Base-by-base conservation (phyloP, 495 filamentous ascomycete species). In the Stereocaulon alpinum region DNA sequence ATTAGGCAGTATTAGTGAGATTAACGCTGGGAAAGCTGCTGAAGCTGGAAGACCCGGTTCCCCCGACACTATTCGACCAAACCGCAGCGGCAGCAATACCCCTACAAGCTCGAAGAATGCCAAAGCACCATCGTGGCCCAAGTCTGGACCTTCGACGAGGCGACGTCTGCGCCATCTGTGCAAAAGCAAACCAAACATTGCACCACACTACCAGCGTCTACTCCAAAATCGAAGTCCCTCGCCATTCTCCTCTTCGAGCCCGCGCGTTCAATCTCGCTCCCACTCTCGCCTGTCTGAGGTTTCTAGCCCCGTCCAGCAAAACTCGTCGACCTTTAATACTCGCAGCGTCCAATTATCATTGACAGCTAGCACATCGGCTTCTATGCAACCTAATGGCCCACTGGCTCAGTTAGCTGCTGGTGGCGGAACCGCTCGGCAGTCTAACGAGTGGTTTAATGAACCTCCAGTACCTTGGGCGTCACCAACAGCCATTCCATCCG, bases 281-380 rank as follows among this genome's bases (percentile, higher is more conserved):
- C 63, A 68, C 20, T 66, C 71, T 53, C 63, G 65, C 18, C 65
- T 71, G 22, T 58, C 64, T 10, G 58, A 57, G 66, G 65, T 55
- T 57, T 56, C 63, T 53, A 53, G 65, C 51, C 41, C 59, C 67
- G 40, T 67, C 22, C 60, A 66, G 18, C 68, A 62, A 15, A 66
- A 59, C n/a, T 68, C 71, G 17, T 61, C 72, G 17, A 67, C 75
- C 24, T 85, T 83, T 66, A 73, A 83, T 4, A 89, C 86, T 12
- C 85, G 87, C 45, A 90, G 93, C 56, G 86, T 97, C 73, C 85
- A 88, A 44, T 73, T 95, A 41, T 96, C 93, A 40, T 81, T 98
- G 40, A 80, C 83, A 4, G 79, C 89, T 20, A 91, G 87, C 71
- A 87, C 87, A 10, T 80, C 91, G 15, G 79, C 86, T n/a, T 82